Percentiles rank a stretch among this genome's conserved stretches.
Evolutionary conservation across 208 protist species (phyloP).

Genomic region (Trichomonas gallinae): DNA sequence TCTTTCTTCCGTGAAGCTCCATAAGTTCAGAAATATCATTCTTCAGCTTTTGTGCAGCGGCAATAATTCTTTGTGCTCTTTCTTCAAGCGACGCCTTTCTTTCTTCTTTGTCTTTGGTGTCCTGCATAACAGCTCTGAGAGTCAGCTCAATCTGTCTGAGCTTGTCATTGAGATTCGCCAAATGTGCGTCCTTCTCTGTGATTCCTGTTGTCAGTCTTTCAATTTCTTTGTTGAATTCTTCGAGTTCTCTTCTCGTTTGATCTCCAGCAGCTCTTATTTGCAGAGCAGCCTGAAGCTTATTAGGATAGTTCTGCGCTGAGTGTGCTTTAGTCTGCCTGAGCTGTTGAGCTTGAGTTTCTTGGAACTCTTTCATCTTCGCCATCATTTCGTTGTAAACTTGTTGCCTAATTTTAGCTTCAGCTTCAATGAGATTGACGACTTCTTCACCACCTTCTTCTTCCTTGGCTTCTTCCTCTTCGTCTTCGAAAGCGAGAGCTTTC

Average conservation of each 20-base stretch:
- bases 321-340: not conserved
- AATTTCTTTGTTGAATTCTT: not conserved
- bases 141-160: not conserved
- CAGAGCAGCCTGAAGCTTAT: not conserved
- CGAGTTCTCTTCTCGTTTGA: not conserved
- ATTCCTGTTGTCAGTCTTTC: not conserved
- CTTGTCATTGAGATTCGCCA: not conserved
- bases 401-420: slow-evolving; percentile 18
- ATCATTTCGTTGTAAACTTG: not conserved
- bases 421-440: not conserved
- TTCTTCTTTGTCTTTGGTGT: not conserved
- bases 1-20: not conserved
- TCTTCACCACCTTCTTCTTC: not conserved
- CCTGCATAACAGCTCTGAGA: not conserved
- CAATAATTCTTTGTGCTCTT: not conserved
- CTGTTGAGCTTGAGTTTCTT: not conserved
- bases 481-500: not conserved
- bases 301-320: not conserved
- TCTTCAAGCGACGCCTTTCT: not conserved
- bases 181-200: not conserved
- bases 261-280: not conserved
- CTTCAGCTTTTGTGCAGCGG: not conserved
- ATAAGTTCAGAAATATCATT: not conserved
- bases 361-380: not conserved
- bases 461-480: not conserved